Evolutionary conservation across 2,329 filamentous ascomycete genomes (phyloP).

Genomic region (Colletotrichum sp.): DNA sequence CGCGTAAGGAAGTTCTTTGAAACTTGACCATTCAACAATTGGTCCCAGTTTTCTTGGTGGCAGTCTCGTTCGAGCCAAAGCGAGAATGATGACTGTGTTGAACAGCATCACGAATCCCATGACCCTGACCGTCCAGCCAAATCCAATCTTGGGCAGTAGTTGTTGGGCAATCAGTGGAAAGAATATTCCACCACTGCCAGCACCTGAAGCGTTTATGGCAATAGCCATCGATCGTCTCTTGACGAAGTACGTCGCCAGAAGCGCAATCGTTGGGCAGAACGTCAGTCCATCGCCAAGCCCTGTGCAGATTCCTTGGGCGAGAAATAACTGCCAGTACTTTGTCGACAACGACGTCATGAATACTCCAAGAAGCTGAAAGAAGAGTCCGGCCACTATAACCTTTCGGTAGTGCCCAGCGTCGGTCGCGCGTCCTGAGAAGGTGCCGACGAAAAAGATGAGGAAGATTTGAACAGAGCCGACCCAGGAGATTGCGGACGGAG

Average conservation of each 20-base stretch:
- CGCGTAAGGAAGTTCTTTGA: constrained; percentile 28
- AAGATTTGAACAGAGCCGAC: neutral
- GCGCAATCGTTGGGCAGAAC: constrained; percentile 56
- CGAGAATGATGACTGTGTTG: neutral
- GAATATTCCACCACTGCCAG: constrained; percentile 66
- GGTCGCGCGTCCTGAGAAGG: neutral
- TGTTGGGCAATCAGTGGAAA: constrained; percentile 50
- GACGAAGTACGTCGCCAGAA: constrained; percentile 67
- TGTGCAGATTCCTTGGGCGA: constrained; percentile 47
- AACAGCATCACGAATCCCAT: constrained; percentile 13
- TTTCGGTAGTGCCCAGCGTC: neutral
- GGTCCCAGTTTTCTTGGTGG: neutral
- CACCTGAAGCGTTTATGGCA: constrained; percentile 63
- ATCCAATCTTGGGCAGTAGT: neutral
- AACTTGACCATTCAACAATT: neutral
- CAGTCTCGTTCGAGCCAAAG: neutral
- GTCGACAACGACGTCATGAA: constrained; percentile 49
- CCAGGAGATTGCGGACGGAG: neutral
- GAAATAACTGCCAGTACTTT: constrained; percentile 45
- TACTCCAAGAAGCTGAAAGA: constrained; percentile 32
- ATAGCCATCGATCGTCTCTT: constrained; percentile 63
- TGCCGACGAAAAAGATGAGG: neutral
- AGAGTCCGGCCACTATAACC: neutral
- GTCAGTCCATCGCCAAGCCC: constrained; percentile 61
- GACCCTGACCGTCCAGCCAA: constrained; percentile 7